Evolutionary conservation across 495 filamentous ascomycete genomes (phyloP).

Genomic region (Aeminium ludgeri): DNA sequence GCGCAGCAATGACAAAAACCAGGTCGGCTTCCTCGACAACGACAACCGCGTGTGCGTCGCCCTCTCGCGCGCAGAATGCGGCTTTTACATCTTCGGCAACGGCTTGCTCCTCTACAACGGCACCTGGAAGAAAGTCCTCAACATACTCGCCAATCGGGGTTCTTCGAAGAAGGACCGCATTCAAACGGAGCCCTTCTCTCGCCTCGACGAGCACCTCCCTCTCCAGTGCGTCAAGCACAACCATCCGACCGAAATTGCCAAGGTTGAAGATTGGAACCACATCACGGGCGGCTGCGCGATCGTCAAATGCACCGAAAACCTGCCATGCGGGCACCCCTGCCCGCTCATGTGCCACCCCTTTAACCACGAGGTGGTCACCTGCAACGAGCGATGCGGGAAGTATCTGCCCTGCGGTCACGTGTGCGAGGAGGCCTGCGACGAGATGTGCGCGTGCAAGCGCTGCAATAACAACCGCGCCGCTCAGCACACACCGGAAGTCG

Average conservation of each 20-base stretch:
- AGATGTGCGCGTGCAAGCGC: not conserved
- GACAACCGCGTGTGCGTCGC: constrained; percentile 77
- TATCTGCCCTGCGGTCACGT: constrained; percentile 6
- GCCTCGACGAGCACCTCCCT: constrained; percentile 7
- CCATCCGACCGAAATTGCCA: constrained; percentile 25
- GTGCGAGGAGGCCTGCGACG: not conserved
- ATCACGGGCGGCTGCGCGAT: constrained; percentile 45
- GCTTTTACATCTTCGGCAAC: constrained; percentile 83
- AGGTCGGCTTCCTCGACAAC: constrained; percentile 55
- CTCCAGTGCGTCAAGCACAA: constrained; percentile 22
- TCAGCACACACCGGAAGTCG: too few relatives aligned
- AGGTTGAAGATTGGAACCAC: constrained; percentile 33
- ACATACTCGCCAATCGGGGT: constrained; percentile 19
- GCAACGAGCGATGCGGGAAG: constrained; percentile 3
- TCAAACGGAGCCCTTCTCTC: constrained; percentile 3
- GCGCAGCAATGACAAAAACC: constrained; percentile 40
- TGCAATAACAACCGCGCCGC: too few relatives aligned
- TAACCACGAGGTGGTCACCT: constrained; percentile 9
- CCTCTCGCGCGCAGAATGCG: constrained; percentile 66
- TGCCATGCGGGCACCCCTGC: constrained; percentile 35
- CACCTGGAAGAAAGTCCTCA: constrained; percentile 23
- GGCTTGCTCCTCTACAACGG: constrained; percentile 34
- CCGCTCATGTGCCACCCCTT: constrained; percentile 32
- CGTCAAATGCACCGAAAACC: constrained; percentile 29
- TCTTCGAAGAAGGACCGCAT: constrained; percentile 2